Evolutionary conservation across 1,284 basidiomycete species (phyloP), one percentile per base, ranked within the genome.

Genomic region (Phlebopus sp.): DNA sequence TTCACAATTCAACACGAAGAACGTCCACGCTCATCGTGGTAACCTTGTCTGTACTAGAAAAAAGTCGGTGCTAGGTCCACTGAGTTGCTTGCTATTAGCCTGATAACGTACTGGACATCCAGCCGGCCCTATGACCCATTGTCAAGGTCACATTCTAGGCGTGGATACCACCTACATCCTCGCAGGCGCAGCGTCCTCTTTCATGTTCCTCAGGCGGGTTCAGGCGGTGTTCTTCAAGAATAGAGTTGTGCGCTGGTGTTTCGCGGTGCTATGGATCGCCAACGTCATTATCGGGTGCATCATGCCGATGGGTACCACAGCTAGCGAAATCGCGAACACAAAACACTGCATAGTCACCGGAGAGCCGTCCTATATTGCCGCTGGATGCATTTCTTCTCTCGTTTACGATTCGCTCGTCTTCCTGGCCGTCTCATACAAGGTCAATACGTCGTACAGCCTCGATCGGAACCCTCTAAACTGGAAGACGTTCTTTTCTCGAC

Each of bases 181-280:
- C 30, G 25, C 46, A 21, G 36, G 47, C 11, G 36, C 54, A 17
- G 25, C 44, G 4, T 50, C 55, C 5, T 46, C 55, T 15, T 50
- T 56, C 34, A 55, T 60, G 19, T 60, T 63, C 42, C 53, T 54
- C 46, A 37, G 52, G 29, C 59, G 60, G 10, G 48, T 61, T 10
- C 47, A 51, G 13, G 60, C 55, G 3, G 47, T 59, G 23, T 59
- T 50, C 37, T 15, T 34, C 27, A 17, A 43, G 27, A 40, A 45
- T 23, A 49, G 32, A n/a, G 5, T 44, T 11, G 38, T 57, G 23
- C 45, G 47, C 25, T 10, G 41, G 10, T 25, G 50, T 21, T 60
- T 55, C 44, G 37, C 47, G 14, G 23, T 53, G 17, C 43, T 62
- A 2, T 58, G 52, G 54, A 50, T 59, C n/a, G 46, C 44, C 11